These are phyloP conservation scores for Podaxis carcinomalis DNA, from an alignment of 768 basidiomycete species.

Conservation along the genomic window DNA sequence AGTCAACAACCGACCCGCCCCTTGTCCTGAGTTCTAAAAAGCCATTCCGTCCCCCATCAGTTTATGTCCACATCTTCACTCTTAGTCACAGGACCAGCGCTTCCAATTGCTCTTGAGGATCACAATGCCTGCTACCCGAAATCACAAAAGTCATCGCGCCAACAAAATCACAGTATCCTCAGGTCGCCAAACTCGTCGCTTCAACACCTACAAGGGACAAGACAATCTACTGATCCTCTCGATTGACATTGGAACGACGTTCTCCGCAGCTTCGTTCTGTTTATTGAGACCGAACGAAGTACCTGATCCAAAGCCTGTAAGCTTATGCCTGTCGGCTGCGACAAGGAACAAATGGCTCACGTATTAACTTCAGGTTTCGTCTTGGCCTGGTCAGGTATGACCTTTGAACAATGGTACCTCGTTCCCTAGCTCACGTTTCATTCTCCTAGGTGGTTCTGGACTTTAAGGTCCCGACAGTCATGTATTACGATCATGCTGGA, in stretches of 20 bases:
- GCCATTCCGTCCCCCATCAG: too few relatives aligned
- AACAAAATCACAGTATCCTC: too few relatives aligned
- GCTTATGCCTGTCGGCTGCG: not conserved
- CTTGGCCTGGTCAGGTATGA: constrained; percentile 14
- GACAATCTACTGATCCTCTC: constrained; percentile 26
- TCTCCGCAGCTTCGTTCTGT: constrained; percentile 24
- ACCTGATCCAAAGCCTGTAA: constrained; percentile 12
- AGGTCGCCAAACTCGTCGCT: too few relatives aligned
- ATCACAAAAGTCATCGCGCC: too few relatives aligned
- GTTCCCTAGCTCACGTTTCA: not conserved
- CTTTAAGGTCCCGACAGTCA: constrained; percentile 32
- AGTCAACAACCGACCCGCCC: too few relatives aligned
- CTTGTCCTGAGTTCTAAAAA: too few relatives aligned
- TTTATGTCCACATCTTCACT: too few relatives aligned
- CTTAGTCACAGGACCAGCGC: too few relatives aligned
- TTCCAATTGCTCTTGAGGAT: too few relatives aligned
- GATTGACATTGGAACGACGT: constrained; percentile 34
- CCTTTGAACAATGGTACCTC: not conserved
- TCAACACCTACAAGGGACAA: not conserved
- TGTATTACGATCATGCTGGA: constrained; percentile 29
- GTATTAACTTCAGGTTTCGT: constrained; percentile 5
- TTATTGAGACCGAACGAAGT: constrained; percentile 25
- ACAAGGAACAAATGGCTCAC: constrained; percentile 7
- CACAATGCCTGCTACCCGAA: too few relatives aligned
- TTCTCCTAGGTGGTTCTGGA: constrained; percentile 16